Evolutionary conservation across 2,329 filamentous ascomycete species (phyloP), one percentile per base, ranked within the genome.

Genomic region (Pseudopithomyces maydicus): DNA sequence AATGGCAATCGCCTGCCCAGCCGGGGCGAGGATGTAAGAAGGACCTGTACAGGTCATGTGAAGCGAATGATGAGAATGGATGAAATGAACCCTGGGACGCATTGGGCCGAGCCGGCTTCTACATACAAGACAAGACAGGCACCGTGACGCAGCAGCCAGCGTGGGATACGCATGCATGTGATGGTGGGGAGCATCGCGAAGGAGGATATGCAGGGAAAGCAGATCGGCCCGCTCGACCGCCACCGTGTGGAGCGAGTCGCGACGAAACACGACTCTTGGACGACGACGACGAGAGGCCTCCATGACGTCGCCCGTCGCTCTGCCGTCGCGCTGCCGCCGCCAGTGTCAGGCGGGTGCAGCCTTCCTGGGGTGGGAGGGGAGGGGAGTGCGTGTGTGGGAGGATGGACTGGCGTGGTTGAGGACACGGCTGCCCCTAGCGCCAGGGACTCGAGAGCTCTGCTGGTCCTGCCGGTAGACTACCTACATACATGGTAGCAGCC

Each of bases 241-340:
- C 46, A 33, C 44, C n/a, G 43, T 20, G 46, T 39, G 46, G 38
- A 51, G 22, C 48, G 48, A 41, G 48, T 51, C 17, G 48, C 38
- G 48, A 42, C 38, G 36, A 33, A 51, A 51, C 48, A 51, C 48
- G 36, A 42, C 12, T 45, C 17, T 45, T 19, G 23, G 14, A 29
- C 11, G 14, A 23, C 14, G 29, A 11, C 8, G 19, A 12, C 2
- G 15, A 4, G 12, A 19, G 33, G 32, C 44, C 29, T 33, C 22
- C 45, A 48, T 48, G 45, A 48, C 45, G 32, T 48, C 45, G 32
- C 26, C 22, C 26, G 43, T 29, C 15, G 43, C 26, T 45, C 22
- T 26, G 22, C 22, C 26, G 43, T 29, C 15, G 43, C 26, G 32
- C 22, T 26, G 22, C 41, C 41, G 41, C 41, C 15, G 11, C 41